phyloP scores from a whole-genome alignment of 257 asterid species.

The Mitragyna speciosa region DNA sequence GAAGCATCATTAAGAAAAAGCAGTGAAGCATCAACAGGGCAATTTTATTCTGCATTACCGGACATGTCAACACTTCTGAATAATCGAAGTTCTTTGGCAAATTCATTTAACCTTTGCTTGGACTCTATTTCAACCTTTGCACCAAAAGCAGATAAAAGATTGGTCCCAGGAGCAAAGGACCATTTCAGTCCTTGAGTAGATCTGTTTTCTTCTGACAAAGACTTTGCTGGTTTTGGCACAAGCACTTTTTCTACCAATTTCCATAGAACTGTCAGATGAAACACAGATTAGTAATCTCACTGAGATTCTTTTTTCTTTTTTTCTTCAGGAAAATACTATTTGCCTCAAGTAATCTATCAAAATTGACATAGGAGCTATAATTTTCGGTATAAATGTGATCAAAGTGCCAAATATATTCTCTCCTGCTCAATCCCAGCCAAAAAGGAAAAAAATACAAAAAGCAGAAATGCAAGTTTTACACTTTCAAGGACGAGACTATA shows the following conservation, averaged over 20 bases:
- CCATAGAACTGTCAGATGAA: slow-evolving; percentile 94
- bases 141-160: slow-evolving; percentile 58
- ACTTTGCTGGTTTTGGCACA: slow-evolving; percentile 52
- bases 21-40: slow-evolving; percentile 13
- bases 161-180: slow-evolving; percentile 83
- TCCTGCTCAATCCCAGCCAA: neutral
- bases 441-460: neutral
- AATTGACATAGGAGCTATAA: neutral
- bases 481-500: neutral
- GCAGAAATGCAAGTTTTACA: neutral
- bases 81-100: slow-evolving; percentile 87
- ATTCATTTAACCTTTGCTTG: slow-evolving; percentile 78
- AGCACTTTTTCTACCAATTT: slow-evolving; percentile 80
- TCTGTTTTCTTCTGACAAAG: slow-evolving; percentile 51
- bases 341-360: neutral
- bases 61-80: slow-evolving; percentile 81
- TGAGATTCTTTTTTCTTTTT: slow-evolving; percentile 25
- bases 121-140: slow-evolving; percentile 77
- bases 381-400: neutral
- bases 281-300: slow-evolving; percentile 60
- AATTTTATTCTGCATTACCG: slow-evolving; percentile 45
- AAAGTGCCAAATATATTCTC: neutral
- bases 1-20: neutral
- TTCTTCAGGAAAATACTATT: too few species aligned
- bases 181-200: slow-evolving; percentile 64